A percentile compares a stretch with the other conserved stretches of the same genome.
Evolutionary conservation across 768 basidiomycete species (phyloP).

Genomic region (Tylopilus subfusipes): DNA sequence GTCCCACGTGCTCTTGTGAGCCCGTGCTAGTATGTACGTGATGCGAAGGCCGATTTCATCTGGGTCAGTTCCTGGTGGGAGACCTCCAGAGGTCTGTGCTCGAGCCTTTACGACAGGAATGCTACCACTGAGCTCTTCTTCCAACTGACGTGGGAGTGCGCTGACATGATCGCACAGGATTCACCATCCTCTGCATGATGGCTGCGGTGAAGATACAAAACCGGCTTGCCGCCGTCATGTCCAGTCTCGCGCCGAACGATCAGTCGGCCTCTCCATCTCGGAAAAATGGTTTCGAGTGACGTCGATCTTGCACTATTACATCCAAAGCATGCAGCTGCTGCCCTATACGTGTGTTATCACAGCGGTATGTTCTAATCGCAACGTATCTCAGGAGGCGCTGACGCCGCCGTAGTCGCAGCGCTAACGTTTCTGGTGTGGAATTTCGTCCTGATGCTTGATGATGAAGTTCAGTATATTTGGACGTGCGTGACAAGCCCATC

Average conservation of each 20-base stretch:
- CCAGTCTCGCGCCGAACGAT: background rate
- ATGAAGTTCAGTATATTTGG: conserved; percentile 23
- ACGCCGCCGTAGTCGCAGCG: conserved; percentile 9
- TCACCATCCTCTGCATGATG: too few species aligned
- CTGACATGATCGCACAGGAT: background rate
- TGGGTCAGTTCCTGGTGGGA: background rate
- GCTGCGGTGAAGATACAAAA: background rate
- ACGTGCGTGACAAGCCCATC: conserved; percentile 12
- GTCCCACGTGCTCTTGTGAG: too few species aligned
- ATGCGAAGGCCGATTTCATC: too few species aligned
- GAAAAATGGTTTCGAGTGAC: background rate
- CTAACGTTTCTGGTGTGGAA: conserved; percentile 15
- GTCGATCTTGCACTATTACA: background rate
- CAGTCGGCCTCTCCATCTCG: background rate
- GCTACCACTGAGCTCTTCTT: background rate
- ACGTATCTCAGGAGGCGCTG: background rate
- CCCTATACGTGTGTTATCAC: conserved; percentile 12
- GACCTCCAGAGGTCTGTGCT: too few species aligned
- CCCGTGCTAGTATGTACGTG: too few species aligned
- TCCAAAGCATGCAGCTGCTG: background rate
- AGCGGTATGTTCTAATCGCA: background rate
- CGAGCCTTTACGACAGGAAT: too few species aligned
- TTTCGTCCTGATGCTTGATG: conserved; percentile 10
- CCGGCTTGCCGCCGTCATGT: background rate
- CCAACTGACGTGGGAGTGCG: background rate